Evolutionary conservation across 2,329 filamentous ascomycete species (phyloP), one percentile per base, ranked within the genome.

Genomic region (Pseudodiploospora longispora): DNA sequence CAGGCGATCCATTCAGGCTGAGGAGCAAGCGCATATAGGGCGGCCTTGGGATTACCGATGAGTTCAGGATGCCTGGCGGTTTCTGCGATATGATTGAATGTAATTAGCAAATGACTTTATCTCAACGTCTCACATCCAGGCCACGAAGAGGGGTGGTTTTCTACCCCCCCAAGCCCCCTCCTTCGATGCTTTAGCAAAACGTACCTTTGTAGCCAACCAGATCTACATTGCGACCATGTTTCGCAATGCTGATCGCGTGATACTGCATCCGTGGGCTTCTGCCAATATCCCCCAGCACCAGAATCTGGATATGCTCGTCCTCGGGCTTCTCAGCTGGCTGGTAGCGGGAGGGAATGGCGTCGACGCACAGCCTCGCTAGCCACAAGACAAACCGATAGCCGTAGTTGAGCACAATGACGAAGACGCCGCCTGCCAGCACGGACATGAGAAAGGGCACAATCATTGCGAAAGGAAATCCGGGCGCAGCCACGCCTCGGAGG

Each of bases 261-360:
- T 98, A 97, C 60, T 97, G 90, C 91, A 98, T 98, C 45, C 93
- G 87, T 40, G 93, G 93, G 61, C 91, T 97, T 38, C 90, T 81
- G 34, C 93, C 93, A 61, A 98, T 90, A 59, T 98, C 93, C 37
- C 93, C 93, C 29, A 98, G 76, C 12, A 98, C 93, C 10, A 98
- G 75, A 42, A 98, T 80, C 64, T 95, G 88, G 36, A 91, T 59
- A 48, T 68, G 68, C 36, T 70, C 65, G 51, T 69, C 61, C 27
- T 62, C 54, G 33, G 60, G 59, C 9, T 57, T 57, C 47, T 54
- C 53, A 2, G 65, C 55, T 4, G 64, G 62, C 8, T 42, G 50
- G 47, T 69, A 64, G 10, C 63, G 59, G 12, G 56, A 62, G 6
- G 68, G 69, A 27, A 63, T 51, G 10, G 54, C 39, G 35, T 52